phyloP scores from a whole-genome alignment of 768 basidiomycete genomes.

The Phlebiopsis flavidoalba region DNA sequence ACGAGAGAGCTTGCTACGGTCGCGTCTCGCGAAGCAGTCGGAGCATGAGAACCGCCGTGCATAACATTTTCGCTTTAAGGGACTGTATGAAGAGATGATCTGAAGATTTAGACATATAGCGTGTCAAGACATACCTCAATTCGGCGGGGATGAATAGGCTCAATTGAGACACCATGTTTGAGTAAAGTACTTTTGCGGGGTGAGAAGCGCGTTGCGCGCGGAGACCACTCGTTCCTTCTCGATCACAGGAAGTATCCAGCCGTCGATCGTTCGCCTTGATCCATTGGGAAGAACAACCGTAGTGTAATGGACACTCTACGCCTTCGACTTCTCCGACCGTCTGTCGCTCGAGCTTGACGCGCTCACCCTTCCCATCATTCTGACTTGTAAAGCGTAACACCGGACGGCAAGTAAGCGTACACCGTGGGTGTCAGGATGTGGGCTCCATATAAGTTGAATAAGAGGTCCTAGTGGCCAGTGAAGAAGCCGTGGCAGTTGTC shows the following conservation, averaged over 20 bases:
- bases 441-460: slow-evolving; percentile 36
- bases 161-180: slow-evolving; percentile 30
- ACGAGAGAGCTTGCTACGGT: slow-evolving; percentile 42
- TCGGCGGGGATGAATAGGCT: slow-evolving; percentile 39
- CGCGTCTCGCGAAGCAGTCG: slow-evolving; percentile 34
- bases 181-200: slow-evolving; percentile 42
- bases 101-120: neutral
- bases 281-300: slow-evolving; percentile 47
- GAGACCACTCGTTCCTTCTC: slow-evolving; percentile 60
- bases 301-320: slow-evolving; percentile 60
- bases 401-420: slow-evolving; percentile 68
- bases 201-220: slow-evolving; percentile 38
- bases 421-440: slow-evolving; percentile 60
- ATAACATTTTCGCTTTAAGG: slow-evolving; percentile 50
- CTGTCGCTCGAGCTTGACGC: slow-evolving; percentile 57
- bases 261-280: slow-evolving; percentile 48
- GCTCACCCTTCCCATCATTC: slow-evolving; percentile 77
- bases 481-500: slow-evolving; percentile 55
- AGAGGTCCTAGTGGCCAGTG: slow-evolving; percentile 52
- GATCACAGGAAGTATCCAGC: slow-evolving; percentile 75
- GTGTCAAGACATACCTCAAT: slow-evolving; percentile 44
- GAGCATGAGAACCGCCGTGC: slow-evolving; percentile 64
- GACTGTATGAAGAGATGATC: slow-evolving; percentile 31
- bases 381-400: slow-evolving; percentile 71
- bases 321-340: slow-evolving; percentile 55